Evolutionary conservation across 1,139 yeast genomes (phyloP).

Genomic region (Spencermartinsiella ligniputridi): DNA sequence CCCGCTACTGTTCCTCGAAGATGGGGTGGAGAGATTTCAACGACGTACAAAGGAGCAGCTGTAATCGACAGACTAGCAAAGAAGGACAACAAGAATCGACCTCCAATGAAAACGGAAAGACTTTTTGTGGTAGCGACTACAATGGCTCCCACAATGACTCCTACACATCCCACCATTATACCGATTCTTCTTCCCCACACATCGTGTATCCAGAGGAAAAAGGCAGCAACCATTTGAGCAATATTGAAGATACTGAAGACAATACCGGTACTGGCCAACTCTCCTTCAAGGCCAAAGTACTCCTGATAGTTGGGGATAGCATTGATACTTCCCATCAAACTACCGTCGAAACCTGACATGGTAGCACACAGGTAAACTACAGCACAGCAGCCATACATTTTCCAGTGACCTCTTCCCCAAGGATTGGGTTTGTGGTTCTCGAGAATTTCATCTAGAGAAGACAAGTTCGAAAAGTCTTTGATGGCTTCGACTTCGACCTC

Average conservation of each 20-base stretch:
- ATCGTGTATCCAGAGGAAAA: constrained; percentile 13
- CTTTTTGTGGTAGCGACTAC: constrained; percentile 14
- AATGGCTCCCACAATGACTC: constrained; percentile 16
- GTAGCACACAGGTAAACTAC: constrained; percentile 12
- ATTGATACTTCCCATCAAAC: constrained; percentile 13
- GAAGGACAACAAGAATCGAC: constrained; percentile 17
- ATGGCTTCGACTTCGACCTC: constrained; percentile 1
- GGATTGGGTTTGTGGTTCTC: constrained; percentile 8
- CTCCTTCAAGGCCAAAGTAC: constrained; percentile 13
- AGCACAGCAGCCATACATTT: constrained; percentile 7
- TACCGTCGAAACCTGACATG: constrained; percentile 16
- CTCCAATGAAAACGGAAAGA: constrained; percentile 12
- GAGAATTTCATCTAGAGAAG: constrained; percentile 6
- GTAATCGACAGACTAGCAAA: constrained; percentile 11
- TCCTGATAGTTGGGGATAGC: constrained; percentile 11
- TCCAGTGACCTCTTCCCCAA: constrained; percentile 6
- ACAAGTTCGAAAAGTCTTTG: background rate
- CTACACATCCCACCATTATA: constrained; percentile 15
- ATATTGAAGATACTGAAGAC: constrained; percentile 18
- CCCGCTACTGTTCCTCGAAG: constrained; percentile 39
- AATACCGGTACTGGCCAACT: constrained; percentile 16
- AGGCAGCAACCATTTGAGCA: constrained; percentile 22
- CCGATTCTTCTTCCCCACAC: constrained; percentile 15
- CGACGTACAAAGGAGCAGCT: constrained; percentile 17
- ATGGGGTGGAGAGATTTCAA: constrained; percentile 32